Percentiles rank a stretch among this genome's conserved stretches.
These are phyloP conservation scores for Pichia insulana DNA, from an alignment of 805 yeast genomes.

Conservation along the genomic window DNA sequence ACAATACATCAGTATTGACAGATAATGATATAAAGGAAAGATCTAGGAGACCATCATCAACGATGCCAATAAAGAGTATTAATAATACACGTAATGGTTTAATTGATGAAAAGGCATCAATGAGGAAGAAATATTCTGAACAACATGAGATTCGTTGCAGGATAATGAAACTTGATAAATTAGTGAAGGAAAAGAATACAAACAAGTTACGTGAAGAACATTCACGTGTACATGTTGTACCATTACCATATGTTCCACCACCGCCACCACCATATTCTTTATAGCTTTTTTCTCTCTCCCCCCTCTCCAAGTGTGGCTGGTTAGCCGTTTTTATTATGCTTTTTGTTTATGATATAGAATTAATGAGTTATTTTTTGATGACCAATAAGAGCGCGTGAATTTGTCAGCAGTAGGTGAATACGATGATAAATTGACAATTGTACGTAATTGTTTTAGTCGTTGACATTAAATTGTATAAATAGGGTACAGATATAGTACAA, in stretches of 20 bases:
- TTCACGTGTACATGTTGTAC: not conserved
- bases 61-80: not conserved
- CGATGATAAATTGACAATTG: too few relatives aligned
- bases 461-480: too few relatives aligned
- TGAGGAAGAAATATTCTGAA: not conserved
- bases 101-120: not conserved
- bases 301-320: too few relatives aligned
- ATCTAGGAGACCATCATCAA: not conserved
- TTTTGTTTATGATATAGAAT: not conserved
- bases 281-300: not conserved
- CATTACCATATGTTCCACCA: not conserved
- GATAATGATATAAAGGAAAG: not conserved
- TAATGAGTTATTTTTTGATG: not conserved
- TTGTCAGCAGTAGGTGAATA: slow-evolving; percentile 1
- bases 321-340: not conserved
- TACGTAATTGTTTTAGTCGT: too few relatives aligned
- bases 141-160: slow-evolving; percentile 9
- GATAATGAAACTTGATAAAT: slow-evolving; percentile 21
- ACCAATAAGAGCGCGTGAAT: slow-evolving; percentile 3
- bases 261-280: slow-evolving; percentile 21
- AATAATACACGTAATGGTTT: not conserved
- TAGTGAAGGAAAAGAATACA: slow-evolving; percentile 14
- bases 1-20: not conserved
- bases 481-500: too few relatives aligned
- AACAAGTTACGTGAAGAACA: too few relatives aligned